A percentile compares a stretch with the other conserved stretches of the same genome.
These are phyloP conservation scores for Mycena olivaceomarginata DNA, from an alignment of 768 basidiomycete genomes.

Conservation along the genomic window DNA sequence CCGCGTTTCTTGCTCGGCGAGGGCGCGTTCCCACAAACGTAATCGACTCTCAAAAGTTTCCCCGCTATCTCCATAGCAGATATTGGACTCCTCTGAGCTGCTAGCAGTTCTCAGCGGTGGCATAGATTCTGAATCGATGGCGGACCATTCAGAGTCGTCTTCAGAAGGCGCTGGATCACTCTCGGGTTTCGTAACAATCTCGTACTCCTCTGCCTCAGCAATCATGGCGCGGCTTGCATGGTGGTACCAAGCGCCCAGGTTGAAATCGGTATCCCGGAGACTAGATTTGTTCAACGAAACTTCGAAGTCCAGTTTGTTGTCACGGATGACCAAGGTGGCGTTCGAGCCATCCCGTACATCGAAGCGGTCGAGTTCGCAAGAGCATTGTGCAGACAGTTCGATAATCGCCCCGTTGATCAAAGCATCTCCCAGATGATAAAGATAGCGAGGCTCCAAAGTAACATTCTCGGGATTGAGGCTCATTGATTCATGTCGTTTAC, in stretches of 20 bases:
- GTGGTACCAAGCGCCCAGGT: background rate
- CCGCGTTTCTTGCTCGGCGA: background rate
- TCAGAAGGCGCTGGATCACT: too few relatives aligned
- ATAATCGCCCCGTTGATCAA: background rate
- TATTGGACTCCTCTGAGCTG: background rate
- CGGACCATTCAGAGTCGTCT: background rate
- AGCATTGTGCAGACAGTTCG: background rate
- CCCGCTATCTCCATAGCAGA: background rate
- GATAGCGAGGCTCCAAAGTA: background rate
- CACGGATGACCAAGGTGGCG: background rate
- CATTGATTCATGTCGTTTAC: background rate
- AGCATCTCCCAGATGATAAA: background rate
- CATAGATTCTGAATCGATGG: background rate
- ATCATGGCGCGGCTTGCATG: background rate
- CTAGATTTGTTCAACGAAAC: background rate
- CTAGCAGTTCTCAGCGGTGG: too few relatives aligned
- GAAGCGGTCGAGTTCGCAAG: background rate
- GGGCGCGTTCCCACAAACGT: background rate
- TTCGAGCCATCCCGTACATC: background rate
- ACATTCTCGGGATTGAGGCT: background rate
- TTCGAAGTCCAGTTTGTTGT: background rate
- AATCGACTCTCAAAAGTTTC: background rate
- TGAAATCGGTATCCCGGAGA: background rate
- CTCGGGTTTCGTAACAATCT: background rate
- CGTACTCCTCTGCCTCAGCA: background rate